Evolutionary conservation across 2,329 filamentous ascomycete species (phyloP), one percentile per base, ranked within the genome.

Genomic region (Colletotrichum lupini): DNA sequence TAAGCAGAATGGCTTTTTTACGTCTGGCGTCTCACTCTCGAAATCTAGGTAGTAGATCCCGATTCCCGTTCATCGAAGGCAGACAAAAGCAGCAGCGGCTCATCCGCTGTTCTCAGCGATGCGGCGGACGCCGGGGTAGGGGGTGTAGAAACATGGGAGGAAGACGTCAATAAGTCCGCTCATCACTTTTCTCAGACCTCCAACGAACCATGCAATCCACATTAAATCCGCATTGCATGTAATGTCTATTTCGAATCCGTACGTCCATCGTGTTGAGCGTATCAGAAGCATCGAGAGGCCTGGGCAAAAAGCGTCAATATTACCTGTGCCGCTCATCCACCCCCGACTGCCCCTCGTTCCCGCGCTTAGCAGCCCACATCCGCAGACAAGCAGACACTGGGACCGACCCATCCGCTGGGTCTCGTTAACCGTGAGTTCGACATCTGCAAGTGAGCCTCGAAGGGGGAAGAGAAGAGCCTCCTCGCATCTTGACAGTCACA

Each of bases 401-500:
- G 22, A 35, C 37, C 37, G 67, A 68, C 59, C 67, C 67, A 49
- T 55, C 59, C 59, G 67, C 67, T 49, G 60, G 52, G 67, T 57
- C 60, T 62, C 49, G 24, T 24, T 49, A 62, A 35, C 24, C n/a
- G 9, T 52, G 42, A 49, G 19, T 63, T 63, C 65, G 22, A 62
- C 65, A 68, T 55, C 49, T 69, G 60, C 53, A 32, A 37, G 22
- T 53, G 60, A 35, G 26, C 12, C 60, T 63, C 42, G 42, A 53
- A 63, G 60, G 52, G 12, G 26, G 8, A 49, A 49, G 42, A 49
- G 42, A 49, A 49, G 26, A 52, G 60, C 28, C 37, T 66, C 67
- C 52, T 64, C 60, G 67, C 67, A 55, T 68, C 26, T 64, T 42
- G 60, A 65, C 60, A 68, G 32, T 32, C 26, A 16, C n/a, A 19